phyloP scores from a whole-genome alignment of 1,284 basidiomycete species.

The Phlebopus sp. region DNA sequence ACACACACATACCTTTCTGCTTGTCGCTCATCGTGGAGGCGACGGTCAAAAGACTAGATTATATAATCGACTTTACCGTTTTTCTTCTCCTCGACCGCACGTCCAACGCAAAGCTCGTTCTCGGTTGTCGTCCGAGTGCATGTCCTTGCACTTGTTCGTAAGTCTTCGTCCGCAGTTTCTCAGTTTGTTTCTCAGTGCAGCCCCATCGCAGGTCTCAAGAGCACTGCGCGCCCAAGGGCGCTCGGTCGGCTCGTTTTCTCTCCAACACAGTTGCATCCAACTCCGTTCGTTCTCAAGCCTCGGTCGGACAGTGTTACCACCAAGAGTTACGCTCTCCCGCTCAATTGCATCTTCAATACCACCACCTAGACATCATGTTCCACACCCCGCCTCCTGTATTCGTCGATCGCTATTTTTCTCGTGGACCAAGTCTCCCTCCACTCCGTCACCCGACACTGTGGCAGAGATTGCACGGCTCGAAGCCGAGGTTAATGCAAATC shows the following conservation, averaged over 20 bases:
- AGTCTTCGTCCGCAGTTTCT: background rate
- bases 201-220: constrained; percentile 26
- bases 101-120: background rate
- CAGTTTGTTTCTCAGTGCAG: background rate
- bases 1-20: constrained; percentile 32
- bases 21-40: constrained; percentile 33
- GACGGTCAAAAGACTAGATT: constrained; percentile 4
- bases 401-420: constrained; percentile 45
- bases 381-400: constrained; percentile 10
- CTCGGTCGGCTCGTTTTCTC: constrained; percentile 15
- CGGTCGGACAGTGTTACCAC: constrained; percentile 3
- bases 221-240: constrained; percentile 31
- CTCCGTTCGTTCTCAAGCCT: constrained; percentile 29
- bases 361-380: constrained; percentile 11
- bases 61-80: constrained; percentile 11
- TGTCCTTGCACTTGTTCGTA: constrained; percentile 15
- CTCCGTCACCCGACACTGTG: constrained; percentile 63
- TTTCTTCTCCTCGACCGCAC: background rate
- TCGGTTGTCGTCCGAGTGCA: constrained; percentile 4
- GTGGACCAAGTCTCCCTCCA: constrained; percentile 42
- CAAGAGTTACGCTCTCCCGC: constrained; percentile 2
- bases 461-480: constrained; percentile 69
- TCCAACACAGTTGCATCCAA: constrained; percentile 20
- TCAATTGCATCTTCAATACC: constrained; percentile 3
- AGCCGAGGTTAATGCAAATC: constrained; percentile 68